Percentiles rank a stretch among this genome's conserved stretches.
Conservation (phyloP, 2,329 filamentous ascomycete species). For the Parastagonospora avenae region DNA sequence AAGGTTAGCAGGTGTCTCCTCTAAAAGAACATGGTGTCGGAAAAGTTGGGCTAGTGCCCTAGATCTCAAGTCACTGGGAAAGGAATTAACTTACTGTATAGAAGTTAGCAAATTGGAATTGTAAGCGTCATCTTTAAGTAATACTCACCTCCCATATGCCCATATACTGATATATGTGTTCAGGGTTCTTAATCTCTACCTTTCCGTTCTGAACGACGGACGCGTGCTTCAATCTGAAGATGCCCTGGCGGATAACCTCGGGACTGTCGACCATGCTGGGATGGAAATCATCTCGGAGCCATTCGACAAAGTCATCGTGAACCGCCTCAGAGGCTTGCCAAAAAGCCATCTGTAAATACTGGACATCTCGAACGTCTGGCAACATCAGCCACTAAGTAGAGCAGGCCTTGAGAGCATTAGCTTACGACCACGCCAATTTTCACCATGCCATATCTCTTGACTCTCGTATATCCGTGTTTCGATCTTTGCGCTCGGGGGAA, state of each 20-base stretch:
- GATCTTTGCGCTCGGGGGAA: conserved; percentile 11
- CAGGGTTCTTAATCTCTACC: conserved; percentile 3
- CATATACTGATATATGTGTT: conserved; percentile 16
- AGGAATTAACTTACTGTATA: too few species aligned
- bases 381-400: background rate
- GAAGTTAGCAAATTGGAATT: too few species aligned
- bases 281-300: conserved; percentile 14
- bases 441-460: conserved; percentile 10
- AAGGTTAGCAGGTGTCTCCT: too few species aligned
- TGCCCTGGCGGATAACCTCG: conserved; percentile 15
- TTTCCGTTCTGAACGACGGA: background rate
- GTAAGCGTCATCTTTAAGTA: too few species aligned
- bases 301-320: conserved; percentile 17
- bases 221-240: conserved; percentile 19
- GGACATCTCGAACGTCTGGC: conserved; percentile 13
- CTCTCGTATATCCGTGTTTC: conserved; percentile 13
- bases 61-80: too few species aligned
- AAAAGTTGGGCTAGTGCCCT: too few species aligned
- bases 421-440: conserved; percentile 17
- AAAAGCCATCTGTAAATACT: conserved; percentile 16
- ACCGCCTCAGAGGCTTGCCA: conserved; percentile 12
- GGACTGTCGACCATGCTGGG: conserved; percentile 20
- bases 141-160: conserved; percentile 14
- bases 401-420: background rate
- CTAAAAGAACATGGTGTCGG: too few species aligned